Evolutionary conservation across 345 rosid species (phyloP), one percentile per base, ranked within the genome.

Genomic region (Eucalyptus caleyi): DNA sequence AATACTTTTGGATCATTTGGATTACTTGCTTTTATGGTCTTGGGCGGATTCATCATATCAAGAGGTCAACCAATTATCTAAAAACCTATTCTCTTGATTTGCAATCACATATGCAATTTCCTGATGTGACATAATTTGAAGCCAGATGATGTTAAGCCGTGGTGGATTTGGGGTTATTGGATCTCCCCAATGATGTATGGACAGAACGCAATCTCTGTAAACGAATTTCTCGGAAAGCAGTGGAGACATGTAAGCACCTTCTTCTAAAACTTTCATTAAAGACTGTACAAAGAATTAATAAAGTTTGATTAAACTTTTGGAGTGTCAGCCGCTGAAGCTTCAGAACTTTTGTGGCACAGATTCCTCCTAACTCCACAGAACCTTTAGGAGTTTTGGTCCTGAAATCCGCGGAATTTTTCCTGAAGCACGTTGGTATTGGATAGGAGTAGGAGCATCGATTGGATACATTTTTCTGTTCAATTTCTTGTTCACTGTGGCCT

Each of bases 81-180:
- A 65, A 62, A 65, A 30, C 8, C 9, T 65, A 4, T 65, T 65
- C 10, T n/a, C 2, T 65, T 32, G 18, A n/a, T 65, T 65, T 65
- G 37, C 37, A n/a, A 65, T 65, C 19, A 65, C 21, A 65, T 65
- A 65, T n/a, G 72, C 72, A 65, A n/a, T n/a, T 65, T 65, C 72
- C 72, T n/a, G 72, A 65, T n/a, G 37, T 89, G 91, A 80, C 86
- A 26, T 86, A 59, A 23, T 72, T 86, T 88, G 91, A 60, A 54
- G 44, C 60, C 91, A 95, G 96, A 91, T 81, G 86, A 95, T 47
- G 91, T 95, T 45, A 93, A 93, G 91, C 91, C 86, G 82, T 95
- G 96, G 96, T 95, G 96, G 97, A 18, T 93, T 85, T 95, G 97
- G 96, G 97, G 95, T 87, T 95, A 94, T 82, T 95, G 97, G 96